phyloP scores from a whole-genome alignment of 805 yeast species.

The Metschnikowia kunwiensis region DNA sequence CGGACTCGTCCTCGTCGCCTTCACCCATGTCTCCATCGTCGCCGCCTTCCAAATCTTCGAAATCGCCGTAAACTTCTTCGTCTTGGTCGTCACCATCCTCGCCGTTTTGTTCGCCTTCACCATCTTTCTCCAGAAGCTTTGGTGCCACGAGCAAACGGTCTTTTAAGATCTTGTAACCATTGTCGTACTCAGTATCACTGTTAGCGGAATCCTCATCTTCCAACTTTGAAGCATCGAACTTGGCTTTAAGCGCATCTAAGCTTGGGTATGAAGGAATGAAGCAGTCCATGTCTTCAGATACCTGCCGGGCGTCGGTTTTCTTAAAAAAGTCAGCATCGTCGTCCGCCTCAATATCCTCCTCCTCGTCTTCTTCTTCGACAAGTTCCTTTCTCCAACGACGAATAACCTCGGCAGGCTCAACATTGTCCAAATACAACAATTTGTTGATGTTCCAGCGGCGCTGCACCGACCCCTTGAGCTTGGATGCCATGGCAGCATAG shows the following conservation, averaged over 20 bases:
- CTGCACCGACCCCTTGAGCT: constrained; percentile 51
- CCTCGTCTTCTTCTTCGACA: constrained; percentile 38
- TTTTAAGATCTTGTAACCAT: constrained; percentile 41
- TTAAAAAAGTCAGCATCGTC: constrained; percentile 47
- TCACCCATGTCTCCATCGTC: constrained; percentile 29
- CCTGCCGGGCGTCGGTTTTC: constrained; percentile 37
- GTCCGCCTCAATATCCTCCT: constrained; percentile 38
- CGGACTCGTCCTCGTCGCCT: constrained; percentile 26
- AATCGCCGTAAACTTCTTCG: constrained; percentile 38
- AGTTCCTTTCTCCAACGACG: constrained; percentile 65
- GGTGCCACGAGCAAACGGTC: constrained; percentile 56
- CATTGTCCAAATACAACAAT: constrained; percentile 72
- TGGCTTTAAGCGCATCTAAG: constrained; percentile 42
- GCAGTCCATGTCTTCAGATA: constrained; percentile 35
- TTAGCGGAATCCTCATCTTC: constrained; percentile 14
- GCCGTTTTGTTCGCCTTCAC: constrained; percentile 20
- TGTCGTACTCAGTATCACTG: constrained; percentile 38
- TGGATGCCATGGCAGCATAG: constrained; percentile 54
- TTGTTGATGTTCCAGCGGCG: constrained; percentile 77
- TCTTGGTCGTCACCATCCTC: constrained; percentile 41
- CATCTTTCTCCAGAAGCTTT: constrained; percentile 33
- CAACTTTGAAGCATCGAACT: constrained; percentile 39
- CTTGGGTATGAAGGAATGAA: constrained; percentile 36
- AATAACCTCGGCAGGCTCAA: constrained; percentile 70
- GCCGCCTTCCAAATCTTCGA: constrained; percentile 37